These are phyloP conservation scores for Lactarius hengduanensis DNA, from an alignment of 768 basidiomycete genomes.

Conservation along the genomic window DNA sequence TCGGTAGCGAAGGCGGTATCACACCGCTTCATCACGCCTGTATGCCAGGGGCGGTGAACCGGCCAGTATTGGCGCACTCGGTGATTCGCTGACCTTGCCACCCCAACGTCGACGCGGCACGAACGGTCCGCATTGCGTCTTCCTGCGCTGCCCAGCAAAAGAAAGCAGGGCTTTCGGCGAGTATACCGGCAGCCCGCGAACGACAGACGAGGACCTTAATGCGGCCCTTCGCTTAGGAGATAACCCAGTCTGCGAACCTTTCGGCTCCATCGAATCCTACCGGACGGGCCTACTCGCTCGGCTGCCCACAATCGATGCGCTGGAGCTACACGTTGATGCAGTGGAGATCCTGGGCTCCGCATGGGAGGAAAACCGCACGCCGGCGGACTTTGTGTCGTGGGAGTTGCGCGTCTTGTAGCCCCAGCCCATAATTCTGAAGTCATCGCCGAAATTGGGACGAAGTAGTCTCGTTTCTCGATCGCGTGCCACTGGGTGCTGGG, in stretches of 20 bases:
- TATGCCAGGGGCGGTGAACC: background rate
- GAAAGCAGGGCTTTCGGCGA: background rate
- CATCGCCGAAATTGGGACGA: background rate
- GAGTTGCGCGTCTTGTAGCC: background rate
- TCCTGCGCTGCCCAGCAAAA: background rate
- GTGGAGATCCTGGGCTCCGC: background rate
- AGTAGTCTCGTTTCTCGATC: background rate
- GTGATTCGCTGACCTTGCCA: background rate
- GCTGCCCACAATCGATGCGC: background rate
- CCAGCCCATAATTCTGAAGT: background rate
- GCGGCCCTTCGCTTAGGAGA: background rate
- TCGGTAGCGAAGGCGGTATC: background rate
- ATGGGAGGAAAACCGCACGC: background rate
- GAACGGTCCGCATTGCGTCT: background rate
- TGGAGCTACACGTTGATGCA: background rate
- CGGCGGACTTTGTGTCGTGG: background rate
- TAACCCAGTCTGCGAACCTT: background rate
- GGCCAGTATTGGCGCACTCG: background rate
- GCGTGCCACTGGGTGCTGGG: background rate
- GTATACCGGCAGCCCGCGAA: background rate
- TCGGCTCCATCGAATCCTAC: background rate
- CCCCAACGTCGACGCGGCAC: background rate
- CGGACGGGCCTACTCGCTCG: background rate
- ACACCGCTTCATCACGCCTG: background rate
- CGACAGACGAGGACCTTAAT: background rate